A percentile compares a stretch with the other conserved stretches of the same genome.
phyloP scores from a whole-genome alignment of 345 rosid genomes.

The Bruguiera gymnorhiza region DNA sequence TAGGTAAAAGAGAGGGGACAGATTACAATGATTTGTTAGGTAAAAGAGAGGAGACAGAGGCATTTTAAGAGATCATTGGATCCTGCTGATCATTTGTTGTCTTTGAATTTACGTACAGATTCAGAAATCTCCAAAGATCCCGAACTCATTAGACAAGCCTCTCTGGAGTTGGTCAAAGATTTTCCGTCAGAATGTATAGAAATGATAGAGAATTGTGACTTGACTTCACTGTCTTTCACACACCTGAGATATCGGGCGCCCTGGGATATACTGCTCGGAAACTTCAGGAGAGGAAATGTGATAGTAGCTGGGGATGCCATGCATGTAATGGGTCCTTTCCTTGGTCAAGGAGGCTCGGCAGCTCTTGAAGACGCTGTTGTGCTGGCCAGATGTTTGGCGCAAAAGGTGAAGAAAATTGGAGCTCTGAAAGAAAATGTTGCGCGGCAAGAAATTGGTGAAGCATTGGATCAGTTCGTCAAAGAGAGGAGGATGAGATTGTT shows the following conservation, averaged over 20 bases:
- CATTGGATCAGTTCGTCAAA: constrained; percentile 32
- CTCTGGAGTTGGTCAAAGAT: constrained; percentile 26
- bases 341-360: constrained; percentile 49
- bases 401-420: constrained; percentile 12
- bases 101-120: constrained; percentile 5
- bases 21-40: too few relatives aligned
- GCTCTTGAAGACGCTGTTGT: constrained; percentile 51
- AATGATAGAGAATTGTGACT: constrained; percentile 35
- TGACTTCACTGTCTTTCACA: constrained; percentile 28
- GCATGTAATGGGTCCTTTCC: constrained; percentile 55
- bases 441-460: constrained; percentile 23
- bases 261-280: constrained; percentile 34
- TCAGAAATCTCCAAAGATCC: constrained; percentile 22
- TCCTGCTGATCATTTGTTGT: too few relatives aligned
- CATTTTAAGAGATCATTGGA: too few relatives aligned
- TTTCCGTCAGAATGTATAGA: constrained; percentile 36
- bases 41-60: too few relatives aligned
- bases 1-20: too few relatives aligned
- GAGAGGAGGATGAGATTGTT: constrained; percentile 31
- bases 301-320: constrained; percentile 54
- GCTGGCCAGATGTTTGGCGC: constrained; percentile 44
- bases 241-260: constrained; percentile 45
- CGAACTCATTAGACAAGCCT: constrained; percentile 22
- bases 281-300: constrained; percentile 36
- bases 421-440: not conserved